Base-by-base conservation (phyloP, 768 basidiomycete species). In the Russula compacta region DNA sequence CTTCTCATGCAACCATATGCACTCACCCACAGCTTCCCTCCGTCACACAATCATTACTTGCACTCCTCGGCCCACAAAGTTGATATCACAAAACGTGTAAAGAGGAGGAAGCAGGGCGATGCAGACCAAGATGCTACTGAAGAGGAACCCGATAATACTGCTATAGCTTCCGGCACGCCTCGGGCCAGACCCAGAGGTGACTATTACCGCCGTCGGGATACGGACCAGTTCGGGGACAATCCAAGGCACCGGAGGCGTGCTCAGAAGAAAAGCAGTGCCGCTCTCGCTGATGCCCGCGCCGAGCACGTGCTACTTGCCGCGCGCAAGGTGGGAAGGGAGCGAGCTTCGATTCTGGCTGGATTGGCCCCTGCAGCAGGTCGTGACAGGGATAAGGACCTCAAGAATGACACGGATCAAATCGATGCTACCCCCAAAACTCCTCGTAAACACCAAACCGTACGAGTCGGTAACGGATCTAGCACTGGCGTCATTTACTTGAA, bases 221-320 rank as follows among this genome's bases (percentile, higher is more conserved):
- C 55, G 17, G 65, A 64, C 19, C 51, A 42, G 35, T 53, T 64
- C 12, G 56, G 38, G 46, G 63, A 64, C 39, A 53, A 46, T n/a
- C 46, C 53, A 43, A 68, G 66, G 69, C 70, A 59, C 69, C 70
- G 53, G 36, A 60, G 24, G 53, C 64, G 59, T 51, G 59, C 33
- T 67, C 69, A 36, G 71, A 72, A 55, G 69, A 72, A 60, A 49
- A 54, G 46, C 6, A 67, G 39, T 69, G 79, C 43, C 60, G 80
- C 47, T 70, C 78, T 63, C 73, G 64, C 84, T 2, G 89, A 91
- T 63, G 89, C 88, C 4, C 80, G 85, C 49, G 77, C 79, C 0
- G 88, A 90, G 66, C 87, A 87, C 66, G 73, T 89, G 11, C 75
- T 91, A 1, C 73, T 87, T 12, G 88, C 88, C 3, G 84, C 86